Evolutionary conservation across 345 rosid species (phyloP).

Genomic region (Acer yangbiense): DNA sequence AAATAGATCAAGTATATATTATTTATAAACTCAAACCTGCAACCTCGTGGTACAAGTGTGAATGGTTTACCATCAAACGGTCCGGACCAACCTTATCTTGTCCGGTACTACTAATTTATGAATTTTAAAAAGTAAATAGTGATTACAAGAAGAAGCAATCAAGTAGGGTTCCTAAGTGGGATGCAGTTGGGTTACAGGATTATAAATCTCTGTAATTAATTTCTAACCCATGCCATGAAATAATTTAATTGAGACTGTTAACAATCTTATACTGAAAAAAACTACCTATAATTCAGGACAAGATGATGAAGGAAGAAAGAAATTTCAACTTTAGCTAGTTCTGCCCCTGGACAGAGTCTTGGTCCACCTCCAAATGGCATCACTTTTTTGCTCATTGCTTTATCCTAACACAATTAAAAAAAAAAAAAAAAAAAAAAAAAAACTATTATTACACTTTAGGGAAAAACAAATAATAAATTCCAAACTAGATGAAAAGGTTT

Average conservation of each 20-base stretch:
- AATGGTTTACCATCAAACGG: too few relatives aligned
- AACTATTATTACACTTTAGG: too few relatives aligned
- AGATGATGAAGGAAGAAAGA: slow-evolving; percentile 90
- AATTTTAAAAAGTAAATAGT: too few relatives aligned
- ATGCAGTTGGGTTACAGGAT: slow-evolving; percentile 5
- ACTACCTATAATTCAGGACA: slow-evolving; percentile 73
- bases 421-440: too few relatives aligned
- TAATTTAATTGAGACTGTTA: background rate
- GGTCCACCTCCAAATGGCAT: slow-evolving; percentile 91
- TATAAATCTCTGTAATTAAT: slow-evolving; percentile 13
- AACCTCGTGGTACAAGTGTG: too few relatives aligned
- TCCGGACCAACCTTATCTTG: too few relatives aligned
- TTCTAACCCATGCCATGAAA: background rate
- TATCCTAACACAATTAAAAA: slow-evolving; percentile 38
- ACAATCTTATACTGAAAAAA: background rate
- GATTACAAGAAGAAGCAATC: background rate
- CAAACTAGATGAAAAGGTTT: too few relatives aligned
- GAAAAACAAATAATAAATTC: background rate
- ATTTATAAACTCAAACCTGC: too few relatives aligned
- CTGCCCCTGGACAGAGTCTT: slow-evolving; percentile 82
- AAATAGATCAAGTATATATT: too few relatives aligned
- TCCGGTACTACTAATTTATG: too few relatives aligned
- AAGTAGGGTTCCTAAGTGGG: slow-evolving; percentile 38
- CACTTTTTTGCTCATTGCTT: slow-evolving; percentile 54
- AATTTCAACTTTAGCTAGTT: slow-evolving; percentile 70